Percentiles rank a stretch among this genome's conserved stretches.
phyloP scores from a whole-genome alignment of 768 basidiomycete genomes.

The Tricholoma bakamatsutake region DNA sequence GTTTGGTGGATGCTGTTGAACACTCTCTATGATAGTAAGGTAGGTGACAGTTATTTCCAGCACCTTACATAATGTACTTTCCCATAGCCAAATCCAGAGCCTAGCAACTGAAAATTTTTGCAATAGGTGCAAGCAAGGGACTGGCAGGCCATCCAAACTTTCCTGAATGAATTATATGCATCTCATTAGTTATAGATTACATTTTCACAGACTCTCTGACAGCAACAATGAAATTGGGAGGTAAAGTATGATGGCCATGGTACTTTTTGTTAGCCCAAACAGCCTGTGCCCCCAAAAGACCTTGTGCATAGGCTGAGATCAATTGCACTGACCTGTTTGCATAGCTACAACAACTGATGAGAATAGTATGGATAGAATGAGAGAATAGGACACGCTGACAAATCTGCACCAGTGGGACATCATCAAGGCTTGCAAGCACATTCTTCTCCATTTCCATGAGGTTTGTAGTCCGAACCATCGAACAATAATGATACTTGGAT shows the following conservation, averaged over 20 bases:
- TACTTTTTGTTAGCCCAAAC: conserved; percentile 8
- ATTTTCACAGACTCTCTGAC: not conserved
- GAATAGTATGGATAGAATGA: not conserved
- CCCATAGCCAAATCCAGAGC: not conserved
- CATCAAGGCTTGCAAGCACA: conserved; percentile 20
- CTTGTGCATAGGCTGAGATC: conserved; percentile 7
- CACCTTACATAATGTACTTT: not conserved
- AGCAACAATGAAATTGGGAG: conserved; percentile 4
- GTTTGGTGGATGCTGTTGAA: too few relatives aligned
- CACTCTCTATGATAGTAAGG: too few relatives aligned
- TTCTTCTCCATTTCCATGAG: conserved; percentile 24
- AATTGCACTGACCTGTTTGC: conserved; percentile 7
- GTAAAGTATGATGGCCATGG: conserved; percentile 10
- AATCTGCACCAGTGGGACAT: conserved; percentile 17
- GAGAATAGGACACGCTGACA: conserved; percentile 9
- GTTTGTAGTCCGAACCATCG: conserved; percentile 10
- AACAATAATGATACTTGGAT: conserved; percentile 28
- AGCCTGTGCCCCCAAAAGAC: conserved; percentile 8
- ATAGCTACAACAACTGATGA: conserved; percentile 10
- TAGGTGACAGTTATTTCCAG: not conserved
- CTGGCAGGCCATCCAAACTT: not conserved
- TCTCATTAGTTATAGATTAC: not conserved
- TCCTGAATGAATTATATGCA: not conserved
- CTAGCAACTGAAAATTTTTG: not conserved
- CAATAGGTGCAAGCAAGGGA: not conserved